A percentile compares a stretch with the other conserved stretches of the same genome.
Conservation (phyloP, 345 rosid genomes). For the Pugionium dolabratum region DNA sequence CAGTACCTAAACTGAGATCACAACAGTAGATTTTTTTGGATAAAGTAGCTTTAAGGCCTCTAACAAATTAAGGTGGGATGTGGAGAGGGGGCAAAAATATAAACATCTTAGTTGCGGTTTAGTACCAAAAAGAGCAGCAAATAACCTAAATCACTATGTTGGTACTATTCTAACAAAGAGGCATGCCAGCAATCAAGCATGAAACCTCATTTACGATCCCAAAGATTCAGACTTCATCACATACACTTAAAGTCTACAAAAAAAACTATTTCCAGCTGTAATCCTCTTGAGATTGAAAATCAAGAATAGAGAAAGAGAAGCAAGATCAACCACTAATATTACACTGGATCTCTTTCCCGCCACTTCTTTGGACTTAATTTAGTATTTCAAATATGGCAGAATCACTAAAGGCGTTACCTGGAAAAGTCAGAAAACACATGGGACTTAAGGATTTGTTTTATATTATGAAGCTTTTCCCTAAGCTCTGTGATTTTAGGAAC, state of each 20-base stretch:
- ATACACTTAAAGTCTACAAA: slow-evolving; percentile 9
- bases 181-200: slow-evolving; percentile 14
- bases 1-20: slow-evolving; percentile 92
- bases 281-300: slow-evolving; percentile 16
- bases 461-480: slow-evolving; percentile 90
- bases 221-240: background rate
- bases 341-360: slow-evolving; percentile 1
- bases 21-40: slow-evolving; percentile 22
- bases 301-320: background rate
- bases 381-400: background rate
- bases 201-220: slow-evolving; percentile 3
- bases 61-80: background rate
- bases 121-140: slow-evolving; percentile 1
- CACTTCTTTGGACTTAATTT: background rate
- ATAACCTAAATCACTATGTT: slow-evolving; percentile 13
- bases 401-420: slow-evolving; percentile 55
- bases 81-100: background rate
- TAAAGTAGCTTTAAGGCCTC: slow-evolving; percentile 5
- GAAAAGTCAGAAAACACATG: slow-evolving; percentile 96
- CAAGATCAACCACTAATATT: slow-evolving; percentile 21
- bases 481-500: slow-evolving; percentile 97
- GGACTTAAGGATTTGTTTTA: slow-evolving; percentile 92
- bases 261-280: background rate
- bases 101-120: background rate
- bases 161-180: slow-evolving; percentile 10